These are phyloP conservation scores for Daldinia eschscholtzii DNA, from an alignment of 2,329 filamentous ascomycete species.

Conservation along the genomic window DNA sequence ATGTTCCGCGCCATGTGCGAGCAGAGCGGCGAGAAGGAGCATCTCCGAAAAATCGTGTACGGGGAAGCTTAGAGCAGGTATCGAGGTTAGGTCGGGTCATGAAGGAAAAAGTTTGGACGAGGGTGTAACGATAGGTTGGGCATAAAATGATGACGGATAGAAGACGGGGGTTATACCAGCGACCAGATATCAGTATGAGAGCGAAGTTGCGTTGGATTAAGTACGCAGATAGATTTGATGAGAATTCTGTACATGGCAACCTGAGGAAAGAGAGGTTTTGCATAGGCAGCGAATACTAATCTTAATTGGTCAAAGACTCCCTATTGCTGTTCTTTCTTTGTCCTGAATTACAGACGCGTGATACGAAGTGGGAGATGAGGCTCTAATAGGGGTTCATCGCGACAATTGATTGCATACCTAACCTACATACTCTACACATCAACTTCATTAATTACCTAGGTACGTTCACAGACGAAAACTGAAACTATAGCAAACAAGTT, in stretches of 20 bases:
- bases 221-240: neutral
- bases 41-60: conserved; percentile 59
- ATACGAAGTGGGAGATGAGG: neutral
- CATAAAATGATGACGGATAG: neutral
- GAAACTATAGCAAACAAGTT: neutral
- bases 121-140: neutral
- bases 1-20: conserved; percentile 74
- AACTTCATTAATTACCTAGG: neutral
- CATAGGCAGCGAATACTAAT: conserved; percentile 7
- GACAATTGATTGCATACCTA: conserved; percentile 9
- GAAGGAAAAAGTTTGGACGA: neutral
- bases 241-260: conserved; percentile 15
- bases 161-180: neutral
- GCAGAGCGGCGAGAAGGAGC: conserved; percentile 70
- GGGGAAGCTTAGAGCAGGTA: conserved; percentile 37
- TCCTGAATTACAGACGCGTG: neutral
- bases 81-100: neutral
- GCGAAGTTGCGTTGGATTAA: neutral
- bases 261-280: conserved; percentile 8
- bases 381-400: neutral
- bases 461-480: no score
- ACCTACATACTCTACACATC: neutral
- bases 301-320: neutral
- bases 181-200: neutral
- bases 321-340: neutral